These are phyloP conservation scores for Alternaria ventricosa DNA, from an alignment of 2,329 filamentous ascomycete genomes.

Conservation along the genomic window DNA sequence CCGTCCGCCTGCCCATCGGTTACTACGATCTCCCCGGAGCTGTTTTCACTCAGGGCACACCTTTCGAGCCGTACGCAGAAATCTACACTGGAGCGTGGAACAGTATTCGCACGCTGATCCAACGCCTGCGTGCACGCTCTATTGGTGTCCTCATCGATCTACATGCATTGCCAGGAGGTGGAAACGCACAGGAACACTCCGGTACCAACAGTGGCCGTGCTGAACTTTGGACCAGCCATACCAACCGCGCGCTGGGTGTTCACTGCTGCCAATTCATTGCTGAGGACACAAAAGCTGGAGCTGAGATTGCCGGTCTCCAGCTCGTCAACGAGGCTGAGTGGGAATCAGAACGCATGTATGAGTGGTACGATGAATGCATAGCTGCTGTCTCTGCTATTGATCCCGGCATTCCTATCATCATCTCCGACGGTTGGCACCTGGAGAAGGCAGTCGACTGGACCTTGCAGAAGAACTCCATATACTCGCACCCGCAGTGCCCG, in stretches of 20 bases:
- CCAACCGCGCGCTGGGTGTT: conserved; percentile 55
- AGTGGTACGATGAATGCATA: conserved; percentile 63
- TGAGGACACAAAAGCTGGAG: conserved; percentile 51
- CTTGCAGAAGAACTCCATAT: conserved; percentile 48
- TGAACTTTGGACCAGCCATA: conserved; percentile 57
- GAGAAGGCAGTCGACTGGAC: conserved; percentile 54
- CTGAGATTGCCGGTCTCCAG: conserved; percentile 62
- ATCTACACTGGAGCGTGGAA: conserved; percentile 64
- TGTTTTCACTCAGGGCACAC: conserved; percentile 58
- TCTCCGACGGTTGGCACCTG: conserved; percentile 66
- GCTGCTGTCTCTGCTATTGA: conserved; percentile 57
- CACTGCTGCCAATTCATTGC: conserved; percentile 60
- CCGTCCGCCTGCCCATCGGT: conserved; percentile 66
- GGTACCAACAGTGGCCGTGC: conserved; percentile 61
- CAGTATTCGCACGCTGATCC: conserved; percentile 56
- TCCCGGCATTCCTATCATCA: conserved; percentile 60
- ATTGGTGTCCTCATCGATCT: conserved; percentile 66
- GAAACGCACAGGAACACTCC: conserved; percentile 62
- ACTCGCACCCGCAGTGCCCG: conserved; percentile 49
- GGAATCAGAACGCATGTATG: conserved; percentile 60
- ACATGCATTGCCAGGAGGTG: conserved; percentile 65
- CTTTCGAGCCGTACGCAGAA: conserved; percentile 57
- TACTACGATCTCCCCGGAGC: conserved; percentile 63
- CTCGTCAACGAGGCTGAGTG: conserved; percentile 63
- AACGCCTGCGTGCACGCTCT: conserved; percentile 54